Conservation (phyloP, 2,329 filamentous ascomycete species). For the Pestalotiopsis sp. region DNA sequence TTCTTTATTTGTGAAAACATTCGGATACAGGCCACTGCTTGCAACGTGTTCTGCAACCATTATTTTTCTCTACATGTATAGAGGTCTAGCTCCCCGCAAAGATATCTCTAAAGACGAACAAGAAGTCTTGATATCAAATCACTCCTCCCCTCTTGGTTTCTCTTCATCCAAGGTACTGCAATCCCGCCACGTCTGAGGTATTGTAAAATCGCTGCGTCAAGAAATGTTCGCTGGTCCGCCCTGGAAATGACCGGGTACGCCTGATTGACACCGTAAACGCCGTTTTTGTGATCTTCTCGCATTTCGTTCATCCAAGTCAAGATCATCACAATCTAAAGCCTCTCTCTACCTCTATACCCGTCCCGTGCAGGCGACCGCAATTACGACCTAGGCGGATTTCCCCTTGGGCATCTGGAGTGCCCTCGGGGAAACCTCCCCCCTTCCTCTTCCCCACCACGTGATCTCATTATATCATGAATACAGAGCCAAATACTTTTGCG, state of each 20-base stretch:
- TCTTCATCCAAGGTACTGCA: constrained; percentile 3
- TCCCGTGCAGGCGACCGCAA: neutral
- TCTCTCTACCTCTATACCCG: neutral
- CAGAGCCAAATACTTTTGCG: neutral
- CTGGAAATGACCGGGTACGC: constrained; percentile 1
- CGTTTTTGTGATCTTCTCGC: neutral
- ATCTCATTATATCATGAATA: neutral
- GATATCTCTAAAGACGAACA: neutral
- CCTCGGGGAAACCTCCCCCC: neutral
- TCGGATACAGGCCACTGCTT: neutral
- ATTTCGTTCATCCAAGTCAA: constrained; percentile 2
- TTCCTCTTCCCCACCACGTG: neutral
- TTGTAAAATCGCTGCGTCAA: constrained; percentile 3
- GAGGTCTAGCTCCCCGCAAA: neutral
- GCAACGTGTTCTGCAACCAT: neutral
- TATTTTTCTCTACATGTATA: neutral
- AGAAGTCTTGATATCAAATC: constrained; percentile 3
- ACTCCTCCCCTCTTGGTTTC: neutral
- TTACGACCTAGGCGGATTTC: neutral
- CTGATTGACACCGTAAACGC: neutral
- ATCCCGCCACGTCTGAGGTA: neutral
- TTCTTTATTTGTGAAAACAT: neutral
- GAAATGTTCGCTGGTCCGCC: neutral
- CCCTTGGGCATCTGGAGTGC: neutral
- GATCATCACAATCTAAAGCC: neutral